A percentile compares a stretch with the other conserved stretches of the same genome.
Evolutionary conservation across 345 rosid genomes (phyloP).

Genomic region (Mercurialis annua): DNA sequence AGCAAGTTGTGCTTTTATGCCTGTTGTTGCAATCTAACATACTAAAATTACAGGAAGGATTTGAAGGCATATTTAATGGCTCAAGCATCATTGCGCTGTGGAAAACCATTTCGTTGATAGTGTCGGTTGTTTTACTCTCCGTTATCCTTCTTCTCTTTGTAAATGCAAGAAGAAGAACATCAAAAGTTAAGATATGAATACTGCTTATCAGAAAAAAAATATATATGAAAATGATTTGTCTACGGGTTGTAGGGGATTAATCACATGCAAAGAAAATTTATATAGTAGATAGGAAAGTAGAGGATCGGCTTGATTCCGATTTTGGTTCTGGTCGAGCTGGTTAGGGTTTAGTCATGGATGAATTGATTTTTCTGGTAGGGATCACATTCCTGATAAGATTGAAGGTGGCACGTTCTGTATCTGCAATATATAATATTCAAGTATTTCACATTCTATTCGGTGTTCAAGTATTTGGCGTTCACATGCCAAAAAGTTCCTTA

Average conservation of each 20-base stretch:
- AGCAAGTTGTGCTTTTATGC: neutral
- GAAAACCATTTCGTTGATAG: constrained; percentile 37
- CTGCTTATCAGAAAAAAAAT: neutral
- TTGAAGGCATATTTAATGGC: constrained; percentile 34
- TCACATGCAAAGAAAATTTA: constrained; percentile 15
- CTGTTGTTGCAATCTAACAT: neutral
- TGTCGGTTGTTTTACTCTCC: constrained; percentile 35
- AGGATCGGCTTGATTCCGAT: neutral
- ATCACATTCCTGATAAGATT: neutral
- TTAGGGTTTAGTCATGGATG: neutral
- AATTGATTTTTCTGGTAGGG: neutral
- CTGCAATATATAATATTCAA: neutral
- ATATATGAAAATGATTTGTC: neutral
- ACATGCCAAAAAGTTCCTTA: neutral
- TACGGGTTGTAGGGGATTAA: constrained; percentile 22
- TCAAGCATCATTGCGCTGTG: constrained; percentile 32
- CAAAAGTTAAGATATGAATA: constrained; percentile 61
- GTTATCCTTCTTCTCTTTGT: constrained; percentile 43
- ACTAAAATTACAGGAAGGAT: constrained; percentile 40
- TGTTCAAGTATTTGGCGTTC: neutral
- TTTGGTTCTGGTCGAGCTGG: constrained; percentile 3
- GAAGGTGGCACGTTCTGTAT: neutral
- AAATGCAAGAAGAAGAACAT: constrained; percentile 66
- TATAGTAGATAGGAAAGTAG: constrained; percentile 5
- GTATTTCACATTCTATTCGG: neutral